Conservation (phyloP, 352 stramenopile species). For the Pythium brachiatum region DNA sequence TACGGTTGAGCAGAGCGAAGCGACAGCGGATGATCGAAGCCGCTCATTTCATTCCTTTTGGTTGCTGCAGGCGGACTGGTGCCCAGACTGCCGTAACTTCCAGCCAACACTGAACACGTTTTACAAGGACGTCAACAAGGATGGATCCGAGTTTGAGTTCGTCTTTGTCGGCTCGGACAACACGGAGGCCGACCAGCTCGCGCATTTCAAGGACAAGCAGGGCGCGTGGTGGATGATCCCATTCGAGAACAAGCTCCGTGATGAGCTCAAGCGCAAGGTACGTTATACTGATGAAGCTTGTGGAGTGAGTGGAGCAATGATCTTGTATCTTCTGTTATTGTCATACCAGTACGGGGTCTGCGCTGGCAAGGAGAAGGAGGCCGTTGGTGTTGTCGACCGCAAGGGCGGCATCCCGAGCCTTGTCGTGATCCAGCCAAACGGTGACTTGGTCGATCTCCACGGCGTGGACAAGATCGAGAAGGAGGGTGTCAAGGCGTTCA, state of each 20-base stretch:
- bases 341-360: constrained; percentile 59
- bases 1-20: not conserved
- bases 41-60: constrained; percentile 4
- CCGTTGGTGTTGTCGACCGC: constrained; percentile 55
- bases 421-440: constrained; percentile 58
- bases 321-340: not conserved
- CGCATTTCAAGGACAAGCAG: constrained; percentile 72
- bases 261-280: constrained; percentile 78
- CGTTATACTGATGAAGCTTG: not conserved
- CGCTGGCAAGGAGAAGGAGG: constrained; percentile 56
- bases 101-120: constrained; percentile 75
- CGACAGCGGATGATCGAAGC: no score
- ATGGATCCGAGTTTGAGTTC: constrained; percentile 50
- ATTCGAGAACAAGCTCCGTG: constrained; percentile 57
- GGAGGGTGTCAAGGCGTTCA: constrained; percentile 43
- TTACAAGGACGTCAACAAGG: constrained; percentile 48
- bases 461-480: constrained; percentile 58
- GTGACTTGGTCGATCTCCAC: constrained; percentile 66
- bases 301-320: not conserved
- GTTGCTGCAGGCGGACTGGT: constrained; percentile 68
- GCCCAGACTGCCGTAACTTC: constrained; percentile 77
- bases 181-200: constrained; percentile 49
- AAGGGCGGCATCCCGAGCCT: constrained; percentile 74
- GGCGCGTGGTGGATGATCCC: constrained; percentile 74
- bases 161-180: constrained; percentile 79